A percentile compares a stretch with the other conserved stretches of the same genome.
These are phyloP conservation scores for Pezicula carpinea DNA, from an alignment of 2,329 filamentous ascomycete genomes.

Conservation along the genomic window DNA sequence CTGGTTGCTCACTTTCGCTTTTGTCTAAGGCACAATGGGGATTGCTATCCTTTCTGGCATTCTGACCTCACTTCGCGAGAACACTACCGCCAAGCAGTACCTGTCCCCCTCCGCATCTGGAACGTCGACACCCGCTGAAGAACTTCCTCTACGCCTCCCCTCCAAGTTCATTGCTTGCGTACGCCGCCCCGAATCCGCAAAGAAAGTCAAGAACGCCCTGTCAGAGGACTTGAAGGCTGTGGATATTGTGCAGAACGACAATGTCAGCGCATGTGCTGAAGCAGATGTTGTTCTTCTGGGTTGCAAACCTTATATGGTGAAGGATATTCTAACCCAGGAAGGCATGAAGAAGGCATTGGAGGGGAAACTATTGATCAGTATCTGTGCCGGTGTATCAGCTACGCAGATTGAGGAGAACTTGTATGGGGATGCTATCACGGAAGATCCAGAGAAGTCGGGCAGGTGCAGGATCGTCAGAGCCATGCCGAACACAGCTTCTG, in stretches of 20 bases:
- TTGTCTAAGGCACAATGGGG: slow-evolving; percentile 67
- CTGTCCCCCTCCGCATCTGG: slow-evolving; percentile 33
- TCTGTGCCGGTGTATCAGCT: slow-evolving; percentile 72
- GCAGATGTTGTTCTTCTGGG: slow-evolving; percentile 72
- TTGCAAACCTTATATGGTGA: slow-evolving; percentile 76
- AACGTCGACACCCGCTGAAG: slow-evolving; percentile 38
- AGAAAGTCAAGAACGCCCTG: slow-evolving; percentile 63
- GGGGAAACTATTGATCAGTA: slow-evolving; percentile 78
- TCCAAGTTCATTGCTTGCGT: slow-evolving; percentile 79
- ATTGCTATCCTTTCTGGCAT: slow-evolving; percentile 80
- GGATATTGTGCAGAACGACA: slow-evolving; percentile 66
- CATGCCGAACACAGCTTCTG: slow-evolving; percentile 80
- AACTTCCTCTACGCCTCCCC: slow-evolving; percentile 56
- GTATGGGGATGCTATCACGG: slow-evolving; percentile 46
- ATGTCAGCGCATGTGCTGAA: slow-evolving; percentile 60
- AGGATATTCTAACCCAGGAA: slow-evolving; percentile 59
- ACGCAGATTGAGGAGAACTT: slow-evolving; percentile 62
- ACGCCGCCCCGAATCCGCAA: slow-evolving; percentile 61
- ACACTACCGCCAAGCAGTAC: slow-evolving; percentile 43
- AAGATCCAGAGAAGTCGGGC: slow-evolving; percentile 28
- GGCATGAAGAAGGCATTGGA: slow-evolving; percentile 69
- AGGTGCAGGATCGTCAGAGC: slow-evolving; percentile 65
- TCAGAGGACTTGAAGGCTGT: slow-evolving; percentile 57
- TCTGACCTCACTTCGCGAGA: slow-evolving; percentile 60
- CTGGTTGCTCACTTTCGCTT: not conserved